Evolutionary conservation across 352 stramenopile genomes (phyloP).

Genomic region (Elongisporangium senticosum): DNA sequence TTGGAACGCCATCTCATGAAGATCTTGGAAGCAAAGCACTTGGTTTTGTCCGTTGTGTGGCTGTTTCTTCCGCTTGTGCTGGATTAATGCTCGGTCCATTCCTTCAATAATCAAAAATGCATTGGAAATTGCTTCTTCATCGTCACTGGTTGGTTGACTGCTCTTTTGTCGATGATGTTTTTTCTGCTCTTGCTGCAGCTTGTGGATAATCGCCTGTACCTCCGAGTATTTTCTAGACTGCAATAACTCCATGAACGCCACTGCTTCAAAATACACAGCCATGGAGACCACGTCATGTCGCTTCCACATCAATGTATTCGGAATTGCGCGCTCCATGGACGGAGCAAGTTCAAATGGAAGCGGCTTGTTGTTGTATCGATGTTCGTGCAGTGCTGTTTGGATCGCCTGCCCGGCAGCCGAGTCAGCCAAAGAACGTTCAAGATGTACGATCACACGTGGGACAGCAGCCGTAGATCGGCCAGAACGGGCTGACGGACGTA

Average conservation of each 20-base stretch:
- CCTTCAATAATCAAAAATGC: conserved; percentile 55
- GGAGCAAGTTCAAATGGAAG: conserved; percentile 27
- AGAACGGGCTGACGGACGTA: background rate
- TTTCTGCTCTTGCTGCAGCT: conserved; percentile 20
- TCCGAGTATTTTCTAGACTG: conserved; percentile 28
- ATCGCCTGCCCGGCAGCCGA: conserved; percentile 33
- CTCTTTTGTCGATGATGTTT: background rate
- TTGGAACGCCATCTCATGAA: conserved; percentile 58
- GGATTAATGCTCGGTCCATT: conserved; percentile 50
- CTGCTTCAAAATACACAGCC: conserved; percentile 39
- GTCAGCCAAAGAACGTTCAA: conserved; percentile 34
- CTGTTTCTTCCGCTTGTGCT: conserved; percentile 35
- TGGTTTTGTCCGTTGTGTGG: conserved; percentile 26
- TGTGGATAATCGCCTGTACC: conserved; percentile 22
- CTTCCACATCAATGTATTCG: conserved; percentile 36
- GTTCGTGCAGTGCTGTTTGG: conserved; percentile 29
- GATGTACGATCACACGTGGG: conserved; percentile 20
- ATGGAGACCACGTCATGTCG: conserved; percentile 13
- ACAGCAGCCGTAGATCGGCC: conserved; percentile 9
- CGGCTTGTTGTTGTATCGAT: conserved; percentile 53
- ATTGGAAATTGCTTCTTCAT: conserved; percentile 17
- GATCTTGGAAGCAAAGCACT: conserved; percentile 40
- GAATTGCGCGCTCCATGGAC: conserved; percentile 22
- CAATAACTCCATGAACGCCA: conserved; percentile 33
- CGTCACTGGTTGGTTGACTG: background rate